These are phyloP conservation scores for Dendrobium nobile DNA, from an alignment of 106 monocot species.

Conservation along the genomic window DNA sequence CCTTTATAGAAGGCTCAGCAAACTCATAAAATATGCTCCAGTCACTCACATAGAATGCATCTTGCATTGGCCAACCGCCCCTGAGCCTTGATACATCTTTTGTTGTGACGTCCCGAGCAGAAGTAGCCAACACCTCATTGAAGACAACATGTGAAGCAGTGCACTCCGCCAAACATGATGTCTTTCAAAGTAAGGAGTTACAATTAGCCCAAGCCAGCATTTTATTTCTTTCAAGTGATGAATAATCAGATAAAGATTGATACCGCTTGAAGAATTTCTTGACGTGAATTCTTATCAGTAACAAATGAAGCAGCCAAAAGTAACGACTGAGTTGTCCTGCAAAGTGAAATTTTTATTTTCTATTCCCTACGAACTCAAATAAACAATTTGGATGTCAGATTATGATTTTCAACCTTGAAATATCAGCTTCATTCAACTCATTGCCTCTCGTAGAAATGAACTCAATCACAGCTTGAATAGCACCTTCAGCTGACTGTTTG, in stretches of 20 bases:
- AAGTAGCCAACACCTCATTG: conserved; percentile 72
- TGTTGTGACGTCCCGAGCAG: conserved; percentile 67
- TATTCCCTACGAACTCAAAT: background rate
- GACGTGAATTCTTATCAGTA: conserved; percentile 70
- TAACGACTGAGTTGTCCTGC: conserved; percentile 84
- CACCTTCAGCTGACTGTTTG: conserved; percentile 92
- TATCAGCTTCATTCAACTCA: conserved; percentile 75
- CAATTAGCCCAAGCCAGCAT: background rate
- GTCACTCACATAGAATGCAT: conserved; percentile 85
- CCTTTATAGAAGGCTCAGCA: background rate
- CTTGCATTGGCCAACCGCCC: conserved; percentile 95
- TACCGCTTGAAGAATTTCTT: conserved; percentile 93
- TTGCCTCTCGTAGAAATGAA: conserved; percentile 76
- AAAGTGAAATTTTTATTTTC: conserved; percentile 8
- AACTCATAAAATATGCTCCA: background rate
- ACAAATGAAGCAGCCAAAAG: conserved; percentile 66
- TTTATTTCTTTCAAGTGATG: background rate
- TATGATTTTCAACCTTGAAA: conserved; percentile 51
- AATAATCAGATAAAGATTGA: conserved; percentile 24
- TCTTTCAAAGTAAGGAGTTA: conserved; percentile 42
- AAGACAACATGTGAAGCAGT: conserved; percentile 77
- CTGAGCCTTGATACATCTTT: conserved; percentile 90
- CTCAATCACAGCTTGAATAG: conserved; percentile 82
- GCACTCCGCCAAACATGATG: conserved; percentile 88
- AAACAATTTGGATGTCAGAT: background rate